These are phyloP conservation scores for Emmonsia crescens DNA, from an alignment of 2,329 filamentous ascomycete species.

Conservation along the genomic window DNA sequence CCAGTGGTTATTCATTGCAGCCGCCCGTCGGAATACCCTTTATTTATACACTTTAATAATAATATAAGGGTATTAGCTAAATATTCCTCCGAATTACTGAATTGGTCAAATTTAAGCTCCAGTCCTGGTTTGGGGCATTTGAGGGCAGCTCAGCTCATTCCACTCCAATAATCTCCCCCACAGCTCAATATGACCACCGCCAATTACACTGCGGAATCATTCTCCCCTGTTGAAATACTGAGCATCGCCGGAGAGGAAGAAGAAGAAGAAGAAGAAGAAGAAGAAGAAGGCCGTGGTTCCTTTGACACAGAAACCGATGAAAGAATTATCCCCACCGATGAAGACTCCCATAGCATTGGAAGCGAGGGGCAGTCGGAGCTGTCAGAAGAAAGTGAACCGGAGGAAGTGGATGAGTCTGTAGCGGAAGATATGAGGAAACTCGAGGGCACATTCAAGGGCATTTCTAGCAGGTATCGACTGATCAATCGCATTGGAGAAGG, in stretches of 20 bases:
- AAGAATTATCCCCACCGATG: constrained; percentile 16
- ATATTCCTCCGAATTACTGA: background rate
- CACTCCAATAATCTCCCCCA: too few relatives aligned
- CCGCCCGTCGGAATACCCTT: background rate
- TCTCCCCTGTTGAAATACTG: constrained; percentile 11
- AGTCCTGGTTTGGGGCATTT: background rate
- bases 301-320: background rate
- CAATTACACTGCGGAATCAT: constrained; percentile 1
- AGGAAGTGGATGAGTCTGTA: constrained; percentile 43
- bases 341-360: constrained; percentile 14
- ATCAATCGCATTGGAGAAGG: constrained; percentile 98
- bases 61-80: background rate
- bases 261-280: constrained; percentile 22
- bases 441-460: constrained; percentile 69
- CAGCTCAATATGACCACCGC: background rate
- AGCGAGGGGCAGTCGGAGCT: constrained; percentile 17
- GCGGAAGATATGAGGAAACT: constrained; percentile 80
- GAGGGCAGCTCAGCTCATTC: background rate
- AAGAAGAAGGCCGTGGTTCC: constrained; percentile 13
- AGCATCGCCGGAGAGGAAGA: constrained; percentile 26
- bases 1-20: background rate
- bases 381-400: constrained; percentile 18
- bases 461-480: constrained; percentile 71
- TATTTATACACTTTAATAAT: background rate
- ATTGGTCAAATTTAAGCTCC: background rate